Percentiles rank a stretch among this genome's conserved stretches.
Evolutionary conservation across 1,284 basidiomycete genomes (phyloP).

Genomic region (Tilletia walkeri): DNA sequence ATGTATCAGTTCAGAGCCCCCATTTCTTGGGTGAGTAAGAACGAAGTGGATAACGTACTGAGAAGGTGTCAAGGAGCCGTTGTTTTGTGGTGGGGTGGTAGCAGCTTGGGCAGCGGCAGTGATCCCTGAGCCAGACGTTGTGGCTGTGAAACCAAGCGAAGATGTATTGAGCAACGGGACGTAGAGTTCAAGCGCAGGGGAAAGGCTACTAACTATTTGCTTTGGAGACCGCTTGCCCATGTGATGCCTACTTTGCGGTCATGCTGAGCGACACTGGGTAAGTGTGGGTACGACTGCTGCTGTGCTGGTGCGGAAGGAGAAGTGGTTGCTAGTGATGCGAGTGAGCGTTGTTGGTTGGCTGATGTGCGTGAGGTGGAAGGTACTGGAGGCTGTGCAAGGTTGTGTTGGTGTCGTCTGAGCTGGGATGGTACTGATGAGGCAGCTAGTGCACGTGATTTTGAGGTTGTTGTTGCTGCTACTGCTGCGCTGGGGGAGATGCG

Average conservation of each 20-base stretch:
- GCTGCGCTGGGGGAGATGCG: too few relatives aligned
- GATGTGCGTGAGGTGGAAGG: background rate
- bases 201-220: conserved; percentile 22
- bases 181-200: background rate
- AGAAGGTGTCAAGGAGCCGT: conserved; percentile 78
- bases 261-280: conserved; percentile 8
- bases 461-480: too few relatives aligned
- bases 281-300: background rate
- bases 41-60: conserved; percentile 60
- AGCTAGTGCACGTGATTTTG: too few relatives aligned
- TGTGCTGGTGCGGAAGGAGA: background rate
- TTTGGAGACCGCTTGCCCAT: conserved; percentile 27
- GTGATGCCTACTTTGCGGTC: conserved; percentile 18
- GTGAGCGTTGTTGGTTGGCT: background rate
- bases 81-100: conserved; percentile 89
- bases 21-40: background rate
- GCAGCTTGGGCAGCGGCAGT: conserved; percentile 83
- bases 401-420: too few relatives aligned
- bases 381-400: background rate
- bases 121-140: conserved; percentile 73
- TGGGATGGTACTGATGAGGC: too few relatives aligned
- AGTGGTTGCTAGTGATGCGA: background rate
- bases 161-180: background rate
- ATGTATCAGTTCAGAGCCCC: too few relatives aligned
- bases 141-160: conserved; percentile 61